phyloP scores from a whole-genome alignment of 2,329 filamentous ascomycete species.

The Xylariaceae sp. region DNA sequence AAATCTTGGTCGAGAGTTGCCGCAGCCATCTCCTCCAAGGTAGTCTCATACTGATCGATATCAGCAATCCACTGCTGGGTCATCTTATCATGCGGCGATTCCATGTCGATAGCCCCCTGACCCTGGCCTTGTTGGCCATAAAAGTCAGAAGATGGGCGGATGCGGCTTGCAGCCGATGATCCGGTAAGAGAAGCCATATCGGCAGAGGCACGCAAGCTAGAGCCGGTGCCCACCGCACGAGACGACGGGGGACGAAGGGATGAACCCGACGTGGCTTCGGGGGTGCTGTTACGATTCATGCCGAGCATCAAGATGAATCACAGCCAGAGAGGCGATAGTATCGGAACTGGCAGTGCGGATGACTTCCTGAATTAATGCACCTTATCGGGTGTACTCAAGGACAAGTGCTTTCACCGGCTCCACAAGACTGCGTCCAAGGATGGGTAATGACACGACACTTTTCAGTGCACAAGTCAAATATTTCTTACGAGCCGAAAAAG shows the following conservation, averaged over 20 bases:
- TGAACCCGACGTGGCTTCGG: conserved; percentile 77
- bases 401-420: background rate
- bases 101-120: conserved; percentile 64
- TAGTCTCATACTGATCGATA: conserved; percentile 98
- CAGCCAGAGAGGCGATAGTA: background rate
- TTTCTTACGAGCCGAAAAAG: background rate
- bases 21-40: conserved; percentile 96
- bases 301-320: conserved; percentile 13
- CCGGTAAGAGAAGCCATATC: conserved; percentile 82
- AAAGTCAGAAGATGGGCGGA: conserved; percentile 92
- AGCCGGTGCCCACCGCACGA: conserved; percentile 68
- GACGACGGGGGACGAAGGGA: conserved; percentile 79
- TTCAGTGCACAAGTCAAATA: background rate
- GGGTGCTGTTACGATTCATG: conserved; percentile 90
- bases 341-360: background rate
- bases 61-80: conserved; percentile 98
- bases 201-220: conserved; percentile 88
- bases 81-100: conserved; percentile 83
- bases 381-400: background rate
- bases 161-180: conserved; percentile 66
- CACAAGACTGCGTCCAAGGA: background rate
- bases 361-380: background rate
- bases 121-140: conserved; percentile 72
- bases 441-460: background rate
- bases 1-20: conserved; percentile 99